These are phyloP conservation scores for Xylariales sp. DNA, from an alignment of 2,329 filamentous ascomycete species.

Conservation along the genomic window DNA sequence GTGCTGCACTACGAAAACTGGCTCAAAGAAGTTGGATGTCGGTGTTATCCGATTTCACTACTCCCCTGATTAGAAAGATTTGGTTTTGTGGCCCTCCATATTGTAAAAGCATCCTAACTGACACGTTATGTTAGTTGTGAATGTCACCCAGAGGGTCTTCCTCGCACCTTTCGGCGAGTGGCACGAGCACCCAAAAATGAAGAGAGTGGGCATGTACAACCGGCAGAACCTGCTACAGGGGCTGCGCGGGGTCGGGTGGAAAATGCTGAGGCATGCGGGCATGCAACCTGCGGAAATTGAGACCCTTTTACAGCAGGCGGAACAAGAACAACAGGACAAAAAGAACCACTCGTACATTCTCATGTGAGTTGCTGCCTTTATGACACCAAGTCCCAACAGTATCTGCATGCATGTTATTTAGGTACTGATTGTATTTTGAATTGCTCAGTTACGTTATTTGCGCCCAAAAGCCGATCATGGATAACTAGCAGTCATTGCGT, in stretches of 20 bases:
- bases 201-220: neutral
- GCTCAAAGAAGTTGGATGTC: constrained; percentile 1
- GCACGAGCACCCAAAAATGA: neutral
- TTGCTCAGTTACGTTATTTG: too few species aligned
- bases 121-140: neutral
- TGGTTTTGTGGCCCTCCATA: neutral
- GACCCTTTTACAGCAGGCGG: too few species aligned
- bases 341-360: too few species aligned
- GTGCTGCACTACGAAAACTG: neutral
- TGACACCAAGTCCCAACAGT: too few species aligned
- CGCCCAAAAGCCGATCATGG: too few species aligned
- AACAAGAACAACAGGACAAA: too few species aligned
- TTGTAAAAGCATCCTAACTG: neutral
- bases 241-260: neutral
- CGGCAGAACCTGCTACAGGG: neutral
- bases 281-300: neutral
- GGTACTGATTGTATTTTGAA: too few species aligned
- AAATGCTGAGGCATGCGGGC: neutral
- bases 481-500: too few species aligned
- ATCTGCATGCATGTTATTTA: too few species aligned
- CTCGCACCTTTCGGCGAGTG: neutral
- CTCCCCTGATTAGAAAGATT: neutral
- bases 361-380: too few species aligned
- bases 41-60: too few species aligned
- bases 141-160: neutral